Evolutionary conservation across 345 rosid species (phyloP), one percentile per base, ranked within the genome.

Genomic region (Lepidium aucheri): DNA sequence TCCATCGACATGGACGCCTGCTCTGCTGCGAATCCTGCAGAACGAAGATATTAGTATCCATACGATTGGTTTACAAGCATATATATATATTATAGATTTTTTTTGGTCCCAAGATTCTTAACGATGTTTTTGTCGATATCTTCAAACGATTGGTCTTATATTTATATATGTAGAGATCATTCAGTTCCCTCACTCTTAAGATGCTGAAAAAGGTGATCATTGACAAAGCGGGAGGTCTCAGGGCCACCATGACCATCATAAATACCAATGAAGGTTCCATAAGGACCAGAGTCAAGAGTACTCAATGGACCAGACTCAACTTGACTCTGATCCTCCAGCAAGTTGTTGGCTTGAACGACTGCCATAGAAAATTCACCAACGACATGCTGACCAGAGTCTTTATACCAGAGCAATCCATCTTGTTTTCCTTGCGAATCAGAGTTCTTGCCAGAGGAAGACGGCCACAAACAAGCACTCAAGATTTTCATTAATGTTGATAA

Each of bases 181-280:
- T 46, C 9, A 42, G 35, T 35, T 44, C 6, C 38, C 96, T 85
- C 82, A 90, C 98, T 83, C 83, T 84, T 93, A 53, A 90, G 83
- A 81, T 93, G 84, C 83, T 85, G 91, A 63, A 93, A 90, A 18
- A 93, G 86, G 53, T 93, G 81, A 72, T 93, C 96, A 47, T 90
- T 90, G 76, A 93, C 70, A 70, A 74, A 93, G 5, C 97, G 90
- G 0, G 98, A 86, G 14, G 97, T 90, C 83, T 93, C 98, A 30
- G 98, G 98, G 10, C 97, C 98, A 2, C 96, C 98, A 61, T 93
- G 96, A n/a, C 98, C 98, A 26, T 93, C 98, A 63, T 93, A 93
- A 32, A 93, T 70, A 14, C 98, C 98, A 67, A 90, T 73, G 67
- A 93, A 93, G n/a, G 96, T 90, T 17, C 97, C 98, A 15, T 41